Conservation (phyloP, 169 alveolate genomes). For the Sarcocystis neurona region DNA sequence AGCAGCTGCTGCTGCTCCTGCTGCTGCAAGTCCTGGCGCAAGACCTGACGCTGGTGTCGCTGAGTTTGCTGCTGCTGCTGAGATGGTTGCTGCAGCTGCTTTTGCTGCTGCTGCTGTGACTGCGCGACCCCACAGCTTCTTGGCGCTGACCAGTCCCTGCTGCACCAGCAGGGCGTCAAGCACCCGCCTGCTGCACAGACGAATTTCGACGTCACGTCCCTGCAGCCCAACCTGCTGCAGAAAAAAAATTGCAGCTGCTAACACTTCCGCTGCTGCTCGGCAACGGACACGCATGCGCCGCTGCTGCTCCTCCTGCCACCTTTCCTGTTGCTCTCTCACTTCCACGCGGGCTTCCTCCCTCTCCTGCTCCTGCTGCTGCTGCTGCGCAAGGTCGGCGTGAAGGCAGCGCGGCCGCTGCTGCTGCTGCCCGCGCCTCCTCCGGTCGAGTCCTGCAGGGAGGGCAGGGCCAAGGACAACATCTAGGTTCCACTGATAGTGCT, state of each 20-base stretch:
- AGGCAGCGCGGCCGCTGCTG: not conserved
- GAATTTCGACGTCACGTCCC: slow-evolving; percentile 61
- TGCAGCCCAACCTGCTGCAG: slow-evolving; percentile 61
- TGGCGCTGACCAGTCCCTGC: not conserved
- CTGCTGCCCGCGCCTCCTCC: not conserved
- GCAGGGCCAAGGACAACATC: slow-evolving; percentile 69
- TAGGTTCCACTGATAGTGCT: slow-evolving; percentile 79
- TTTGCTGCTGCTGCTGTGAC: not conserved
- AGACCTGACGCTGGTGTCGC: not conserved
- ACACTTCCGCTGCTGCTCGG: slow-evolving; percentile 65
- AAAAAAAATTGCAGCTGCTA: slow-evolving; percentile 66
- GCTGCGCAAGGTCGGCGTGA: not conserved
- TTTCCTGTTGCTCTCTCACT: too few relatives aligned
- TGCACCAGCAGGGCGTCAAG: slow-evolving; percentile 50
- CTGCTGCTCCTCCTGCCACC: too few relatives aligned
- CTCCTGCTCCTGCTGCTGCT: not conserved
- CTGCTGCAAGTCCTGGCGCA: not conserved
- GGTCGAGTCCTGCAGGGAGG: not conserved
- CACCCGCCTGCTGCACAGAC: slow-evolving; percentile 59
- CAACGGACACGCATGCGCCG: too few relatives aligned
- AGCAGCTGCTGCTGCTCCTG: not conserved
- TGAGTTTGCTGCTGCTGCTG: not conserved
- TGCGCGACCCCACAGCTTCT: slow-evolving; percentile 12
- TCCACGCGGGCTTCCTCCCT: not conserved
- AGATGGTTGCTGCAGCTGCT: not conserved